Evolutionary conservation across 345 rosid genomes (phyloP), one percentile per base, ranked within the genome.

Genomic region (Schrenkiella parvula): DNA sequence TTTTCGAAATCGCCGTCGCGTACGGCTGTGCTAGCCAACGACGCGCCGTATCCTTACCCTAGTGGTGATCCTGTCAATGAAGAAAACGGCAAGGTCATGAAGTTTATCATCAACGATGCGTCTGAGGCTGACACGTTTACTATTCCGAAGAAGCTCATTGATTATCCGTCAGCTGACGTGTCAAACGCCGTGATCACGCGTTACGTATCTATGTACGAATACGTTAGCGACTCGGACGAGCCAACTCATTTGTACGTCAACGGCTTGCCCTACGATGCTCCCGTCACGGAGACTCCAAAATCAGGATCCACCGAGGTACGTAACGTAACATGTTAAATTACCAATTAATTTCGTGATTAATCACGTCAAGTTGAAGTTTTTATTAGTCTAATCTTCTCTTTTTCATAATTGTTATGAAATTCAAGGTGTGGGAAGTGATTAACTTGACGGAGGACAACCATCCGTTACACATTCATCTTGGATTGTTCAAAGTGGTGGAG

Each of bases 391-490:
- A n/a, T n/a, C n/a, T n/a, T n/a, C n/a, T n/a, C n/a, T n/a, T 0
- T 81, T 84, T 0, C 69, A 65, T 46, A 79, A 53, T 26, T 12
- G 1, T 28, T 70, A 1, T 44, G 39, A 4, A 68, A 18, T 21
- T 42, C 8, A 89, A 93, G 83, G 78, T 91, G 11, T 95, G 99
- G 95, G 76, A 89, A 17, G 89, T 91, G 78, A 91, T 95, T 54
- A 95, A 95, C 78, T 85, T 95, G 50, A 95, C 99, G 72, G 89
- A 82, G 15, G 97, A 95, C 51, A 87, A 87, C 77, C 97, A 91
- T 66, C 99, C 97, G 28, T 19, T 95, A 78, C 99, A 95, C 68
- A 85, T 95, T 31, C 99, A 95, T 71, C 54, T 95, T 9, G 99
- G 90, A 50, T 52, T 95, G 46, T 88, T 95, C 14, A 52, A 18